phyloP scores from a whole-genome alignment of 352 stramenopile species.

The Phytophthora vignae region DNA sequence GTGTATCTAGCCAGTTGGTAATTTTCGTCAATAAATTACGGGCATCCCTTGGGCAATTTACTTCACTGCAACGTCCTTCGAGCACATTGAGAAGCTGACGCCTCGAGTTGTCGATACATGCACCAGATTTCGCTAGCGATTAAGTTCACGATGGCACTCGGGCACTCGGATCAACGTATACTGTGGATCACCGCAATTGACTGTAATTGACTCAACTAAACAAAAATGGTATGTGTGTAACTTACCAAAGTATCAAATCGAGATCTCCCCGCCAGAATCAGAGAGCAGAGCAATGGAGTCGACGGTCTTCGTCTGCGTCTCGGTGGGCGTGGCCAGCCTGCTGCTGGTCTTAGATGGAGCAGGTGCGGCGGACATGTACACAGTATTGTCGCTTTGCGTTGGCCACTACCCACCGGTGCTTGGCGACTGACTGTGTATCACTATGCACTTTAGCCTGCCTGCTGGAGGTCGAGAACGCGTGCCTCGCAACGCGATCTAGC shows the following conservation, averaged over 20 bases:
- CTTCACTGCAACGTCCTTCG: background rate
- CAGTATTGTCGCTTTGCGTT: background rate
- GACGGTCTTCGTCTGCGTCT: slow-evolving; percentile 66
- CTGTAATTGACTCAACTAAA: background rate
- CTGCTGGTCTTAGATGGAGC: slow-evolving; percentile 55
- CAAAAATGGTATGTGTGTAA: slow-evolving; percentile 5
- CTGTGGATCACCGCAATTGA: background rate
- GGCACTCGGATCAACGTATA: too few species aligned
- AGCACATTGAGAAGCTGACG: background rate
- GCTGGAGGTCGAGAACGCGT: slow-evolving; percentile 44
- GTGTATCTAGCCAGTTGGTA: background rate
- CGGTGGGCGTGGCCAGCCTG: slow-evolving; percentile 47
- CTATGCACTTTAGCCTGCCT: slow-evolving; percentile 41
- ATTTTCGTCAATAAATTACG: too few species aligned
- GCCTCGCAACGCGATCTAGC: slow-evolving; percentile 50
- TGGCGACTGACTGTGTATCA: background rate
- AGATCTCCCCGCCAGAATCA: background rate
- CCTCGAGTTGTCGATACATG: too few species aligned
- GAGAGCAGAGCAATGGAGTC: slow-evolving; percentile 43
- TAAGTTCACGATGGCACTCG: too few species aligned
- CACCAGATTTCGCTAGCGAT: too few species aligned
- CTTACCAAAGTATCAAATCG: slow-evolving; percentile 21
- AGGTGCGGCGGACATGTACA: slow-evolving; percentile 25
- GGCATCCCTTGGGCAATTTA: too few species aligned
- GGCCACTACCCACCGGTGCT: too few species aligned